phyloP scores from a whole-genome alignment of 306 rosid genomes.

The Trifolium subterraneum region DNA sequence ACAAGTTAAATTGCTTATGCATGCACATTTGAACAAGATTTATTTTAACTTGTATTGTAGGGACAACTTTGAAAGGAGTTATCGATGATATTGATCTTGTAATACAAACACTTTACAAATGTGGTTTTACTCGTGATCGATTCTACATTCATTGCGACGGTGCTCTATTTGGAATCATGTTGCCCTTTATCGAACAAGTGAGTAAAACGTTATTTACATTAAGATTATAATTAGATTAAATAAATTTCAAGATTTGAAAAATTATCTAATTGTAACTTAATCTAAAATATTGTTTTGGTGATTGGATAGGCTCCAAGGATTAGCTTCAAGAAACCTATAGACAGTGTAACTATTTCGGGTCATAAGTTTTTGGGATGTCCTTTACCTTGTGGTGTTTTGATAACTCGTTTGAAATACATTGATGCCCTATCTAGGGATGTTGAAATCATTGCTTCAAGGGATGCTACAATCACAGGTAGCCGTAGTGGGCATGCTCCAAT shows the following conservation, averaged over 20 bases:
- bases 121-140: slow-evolving; percentile 31
- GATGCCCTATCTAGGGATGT: slow-evolving; percentile 51
- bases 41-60: too few relatives aligned
- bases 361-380: slow-evolving; percentile 43
- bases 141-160: slow-evolving; percentile 38
- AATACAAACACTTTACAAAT: slow-evolving; percentile 55
- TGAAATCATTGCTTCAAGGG: slow-evolving; percentile 21
- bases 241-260: neutral
- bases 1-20: too few relatives aligned
- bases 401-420: slow-evolving; percentile 57
- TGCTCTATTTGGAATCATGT: slow-evolving; percentile 32
- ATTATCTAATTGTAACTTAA: neutral
- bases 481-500: slow-evolving; percentile 25
- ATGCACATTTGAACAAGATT: too few relatives aligned
- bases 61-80: slow-evolving; percentile 51
- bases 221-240: neutral
- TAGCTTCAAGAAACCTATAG: slow-evolving; percentile 40
- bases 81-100: slow-evolving; percentile 52
- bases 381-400: slow-evolving; percentile 39
- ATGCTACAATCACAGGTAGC: slow-evolving; percentile 32
- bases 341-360: slow-evolving; percentile 31
- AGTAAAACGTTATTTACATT: slow-evolving; percentile 1
- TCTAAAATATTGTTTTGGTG: neutral
- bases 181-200: slow-evolving; percentile 23
- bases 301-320: slow-evolving; percentile 32